These are phyloP conservation scores for Laetiporus sulphureus DNA, from an alignment of 1,284 basidiomycete species.

Conservation along the genomic window DNA sequence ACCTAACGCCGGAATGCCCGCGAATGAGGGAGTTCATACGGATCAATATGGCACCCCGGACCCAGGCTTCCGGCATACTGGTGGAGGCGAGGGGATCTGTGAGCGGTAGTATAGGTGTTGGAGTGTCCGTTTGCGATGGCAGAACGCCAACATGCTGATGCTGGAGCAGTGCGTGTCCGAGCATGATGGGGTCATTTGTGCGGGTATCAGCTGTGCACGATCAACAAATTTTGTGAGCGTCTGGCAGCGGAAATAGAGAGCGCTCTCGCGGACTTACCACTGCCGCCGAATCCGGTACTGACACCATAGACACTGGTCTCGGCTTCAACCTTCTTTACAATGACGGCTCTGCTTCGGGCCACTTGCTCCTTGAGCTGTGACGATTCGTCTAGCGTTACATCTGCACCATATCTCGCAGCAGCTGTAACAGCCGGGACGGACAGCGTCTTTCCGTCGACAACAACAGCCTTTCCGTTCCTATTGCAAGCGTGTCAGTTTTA, in stretches of 20 bases:
- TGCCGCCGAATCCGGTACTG: slow-evolving; percentile 78
- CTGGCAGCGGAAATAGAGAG: too few species aligned
- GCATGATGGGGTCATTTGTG: slow-evolving; percentile 58
- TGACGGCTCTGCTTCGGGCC: slow-evolving; percentile 50
- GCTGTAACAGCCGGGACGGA: slow-evolving; percentile 72
- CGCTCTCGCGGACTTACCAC: slow-evolving; percentile 36
- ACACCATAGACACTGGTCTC: slow-evolving; percentile 76
- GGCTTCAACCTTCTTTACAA: slow-evolving; percentile 60
- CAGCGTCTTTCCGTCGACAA: slow-evolving; percentile 63
- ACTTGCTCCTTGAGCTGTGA: slow-evolving; percentile 43
- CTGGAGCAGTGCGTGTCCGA: slow-evolving; percentile 74
- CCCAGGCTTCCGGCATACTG: slow-evolving; percentile 86
- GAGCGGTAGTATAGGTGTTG: slow-evolving; percentile 48
- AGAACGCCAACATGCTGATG: slow-evolving; percentile 72
- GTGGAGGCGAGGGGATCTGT: slow-evolving; percentile 60
- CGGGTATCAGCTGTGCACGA: slow-evolving; percentile 53
- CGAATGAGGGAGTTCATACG: slow-evolving; percentile 84
- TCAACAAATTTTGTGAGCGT: slow-evolving; percentile 6
- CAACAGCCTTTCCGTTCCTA: slow-evolving; percentile 54
- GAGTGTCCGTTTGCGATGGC: slow-evolving; percentile 41
- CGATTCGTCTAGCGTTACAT: slow-evolving; percentile 47
- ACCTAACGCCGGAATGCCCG: slow-evolving; percentile 84
- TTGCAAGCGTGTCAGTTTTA: neutral
- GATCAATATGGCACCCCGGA: slow-evolving; percentile 82
- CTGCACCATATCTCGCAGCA: slow-evolving; percentile 54